These are phyloP conservation scores for Globisporangium paroecandrum DNA, from an alignment of 352 stramenopile genomes.

Conservation along the genomic window DNA sequence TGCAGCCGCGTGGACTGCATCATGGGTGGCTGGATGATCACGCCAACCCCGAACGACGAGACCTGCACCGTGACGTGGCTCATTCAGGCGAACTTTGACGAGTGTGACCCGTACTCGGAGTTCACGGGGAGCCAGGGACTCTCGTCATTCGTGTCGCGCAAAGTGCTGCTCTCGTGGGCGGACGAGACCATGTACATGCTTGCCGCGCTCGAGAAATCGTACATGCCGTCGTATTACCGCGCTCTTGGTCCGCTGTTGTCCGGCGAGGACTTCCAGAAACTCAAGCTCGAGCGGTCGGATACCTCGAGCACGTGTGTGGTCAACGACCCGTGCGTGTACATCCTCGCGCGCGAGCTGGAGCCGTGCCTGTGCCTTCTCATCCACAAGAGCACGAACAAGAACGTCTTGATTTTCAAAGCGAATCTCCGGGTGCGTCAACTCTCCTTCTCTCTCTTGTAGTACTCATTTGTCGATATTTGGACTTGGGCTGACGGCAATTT, in stretches of 20 bases:
- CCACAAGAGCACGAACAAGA: constrained; percentile 61
- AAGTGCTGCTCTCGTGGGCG: constrained; percentile 42
- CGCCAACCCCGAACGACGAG: constrained; percentile 51
- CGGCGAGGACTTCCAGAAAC: constrained; percentile 31
- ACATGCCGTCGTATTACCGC: constrained; percentile 55
- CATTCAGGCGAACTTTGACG: constrained; percentile 73
- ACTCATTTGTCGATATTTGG: neutral
- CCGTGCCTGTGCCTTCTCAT: constrained; percentile 48
- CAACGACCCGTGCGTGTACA: constrained; percentile 47
- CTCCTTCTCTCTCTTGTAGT: neutral
- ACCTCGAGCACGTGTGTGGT: constrained; percentile 19
- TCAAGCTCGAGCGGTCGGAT: constrained; percentile 38
- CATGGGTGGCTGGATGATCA: constrained; percentile 64
- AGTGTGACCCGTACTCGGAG: constrained; percentile 46
- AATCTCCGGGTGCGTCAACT: constrained; percentile 24
- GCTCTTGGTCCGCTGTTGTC: constrained; percentile 46
- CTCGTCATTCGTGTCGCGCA: constrained; percentile 30
- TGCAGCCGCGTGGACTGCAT: constrained; percentile 53
- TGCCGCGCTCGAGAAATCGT: constrained; percentile 33
- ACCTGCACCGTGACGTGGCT: constrained; percentile 73
- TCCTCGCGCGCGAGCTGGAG: constrained; percentile 43
- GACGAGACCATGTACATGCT: constrained; percentile 55
- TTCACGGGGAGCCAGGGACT: constrained; percentile 48
- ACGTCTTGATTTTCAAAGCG: constrained; percentile 49
- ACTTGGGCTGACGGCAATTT: neutral